Base-by-base conservation (phyloP, 2,329 filamentous ascomycete genomes). In the Botrytis medusae region DNA sequence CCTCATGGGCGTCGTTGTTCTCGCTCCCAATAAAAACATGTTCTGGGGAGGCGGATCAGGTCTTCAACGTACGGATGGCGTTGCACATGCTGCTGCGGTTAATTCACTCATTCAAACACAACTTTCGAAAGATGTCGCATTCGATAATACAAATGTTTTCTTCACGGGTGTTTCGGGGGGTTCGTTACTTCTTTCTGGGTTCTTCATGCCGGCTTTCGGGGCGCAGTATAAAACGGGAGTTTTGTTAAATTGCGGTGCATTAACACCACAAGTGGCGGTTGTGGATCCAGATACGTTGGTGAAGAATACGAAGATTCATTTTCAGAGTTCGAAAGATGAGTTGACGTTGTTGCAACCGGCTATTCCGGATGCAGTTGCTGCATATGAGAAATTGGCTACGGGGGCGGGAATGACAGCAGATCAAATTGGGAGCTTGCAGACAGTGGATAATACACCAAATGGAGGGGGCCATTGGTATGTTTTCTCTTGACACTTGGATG, bases 1-100 rank as follows among this genome's bases (percentile, higher is more conserved):
- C 88, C 76, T 91, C 89, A 81, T 97, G 93, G 60, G 97, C 90
- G 72, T 95, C 89, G 51, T 93, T 82, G 77, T 95, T 89, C 0
- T 89, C 20, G 86, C 88, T 0, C 88, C 88, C 9, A 83, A 88
- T 78, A 79, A 82, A 71, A 85, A 87, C 74, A 84, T 87, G 48
- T 88, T 89, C 83, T 90, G 88, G 88, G 88, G 88, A 72, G 87
- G 87, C 65, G 85, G 86, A 64, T 74, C 81, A 3, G 87, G 87
- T 1, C 83, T 88, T 34, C 78, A 86, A 61, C 85, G 88, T 34
- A 86, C 85, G 7, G 85, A 89, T 78, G 88, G 88, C 74, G 87
- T 84, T 0, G 86, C 83, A 10, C 87, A 90, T 80, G 82, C 88
- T 0, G 85, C 87, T 74, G 87, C 87, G 42, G 87, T 89, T 61